Base-by-base conservation (phyloP, 805 yeast genomes). In the Starmerella geochares region DNA sequence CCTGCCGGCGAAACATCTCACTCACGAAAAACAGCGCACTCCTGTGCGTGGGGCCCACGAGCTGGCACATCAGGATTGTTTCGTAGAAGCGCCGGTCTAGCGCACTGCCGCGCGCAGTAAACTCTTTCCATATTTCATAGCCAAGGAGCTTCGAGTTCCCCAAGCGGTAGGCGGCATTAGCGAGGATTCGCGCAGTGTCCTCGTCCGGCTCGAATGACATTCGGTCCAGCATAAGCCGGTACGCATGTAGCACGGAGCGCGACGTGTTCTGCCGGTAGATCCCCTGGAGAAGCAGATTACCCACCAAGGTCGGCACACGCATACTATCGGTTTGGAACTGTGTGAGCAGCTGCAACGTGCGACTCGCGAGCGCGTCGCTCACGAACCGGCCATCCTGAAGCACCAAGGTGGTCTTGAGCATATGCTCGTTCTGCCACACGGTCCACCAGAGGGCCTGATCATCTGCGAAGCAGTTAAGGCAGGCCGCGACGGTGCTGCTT, bases 81-180 rank as follows among this genome's bases (percentile, higher is more conserved):
- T 63, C 67, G 25, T 51, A 51, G 9, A 58, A 50, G n/a, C 47
- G 36, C 1, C 65, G 56, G 3, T 51, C 38, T 5, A 61, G 59
- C 9, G 4, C 24, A 6, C 61, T 31, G 3, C 35, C 29, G 3
- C 32, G n/a, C 8, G 31, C 36, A 11, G 11, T 46, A 44, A 40
- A 41, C 32, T 63, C 65, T 7, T 46, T 20, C 54, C 59, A 64
- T 9, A 65, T 59, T 20, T 40, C 54, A 37, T 53, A 52, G 21
- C 56, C 38, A 14, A 62, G 54, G 17, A 58, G 55, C 46, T 65
- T 62, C 13, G 66, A 54, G 44, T 62, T 62, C 7, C 65, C 62
- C 44, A 64, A 48, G 13, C 62, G 55, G 37, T 46, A 58, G 3
- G 65, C 63, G 1, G 59, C 47, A 28, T 58, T 59, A 27, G 57